These are phyloP conservation scores for Fusarium tuaranense DNA, from an alignment of 2,329 filamentous ascomycete genomes.

Conservation along the genomic window DNA sequence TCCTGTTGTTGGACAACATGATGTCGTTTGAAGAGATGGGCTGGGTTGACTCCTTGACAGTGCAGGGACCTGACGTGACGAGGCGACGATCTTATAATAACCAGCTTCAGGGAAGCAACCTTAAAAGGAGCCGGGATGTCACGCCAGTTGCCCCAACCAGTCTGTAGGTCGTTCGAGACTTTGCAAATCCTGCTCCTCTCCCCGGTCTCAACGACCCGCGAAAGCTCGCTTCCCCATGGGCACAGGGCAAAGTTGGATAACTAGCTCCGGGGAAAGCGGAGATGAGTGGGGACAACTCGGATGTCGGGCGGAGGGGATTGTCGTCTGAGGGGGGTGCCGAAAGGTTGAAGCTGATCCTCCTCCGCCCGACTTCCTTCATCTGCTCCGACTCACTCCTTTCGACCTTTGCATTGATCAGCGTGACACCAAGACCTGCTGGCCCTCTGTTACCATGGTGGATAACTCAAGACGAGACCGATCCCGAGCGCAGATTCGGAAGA, in stretches of 20 bases:
- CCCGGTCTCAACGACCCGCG: background rate
- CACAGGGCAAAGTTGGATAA: background rate
- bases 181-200: background rate
- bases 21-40: background rate
- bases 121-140: background rate
- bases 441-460: background rate
- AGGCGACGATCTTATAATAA: background rate
- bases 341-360: background rate
- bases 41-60: background rate
- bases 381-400: background rate
- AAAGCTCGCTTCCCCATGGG: background rate
- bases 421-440: background rate
- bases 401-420: background rate
- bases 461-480: background rate
- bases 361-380: conserved; percentile 25
- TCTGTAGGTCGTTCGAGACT: background rate
- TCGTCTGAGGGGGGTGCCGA: background rate
- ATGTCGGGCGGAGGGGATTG: conserved; percentile 19
- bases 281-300: background rate
- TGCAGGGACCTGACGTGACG: background rate
- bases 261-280: background rate
- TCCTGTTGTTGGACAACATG: conserved; percentile 23
- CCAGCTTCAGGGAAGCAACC: background rate
- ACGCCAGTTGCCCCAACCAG: background rate
- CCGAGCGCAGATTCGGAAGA: conserved; percentile 17